Conservation (phyloP, 192 early-diverging fungal species). For the Dimargaris verticillata region DNA sequence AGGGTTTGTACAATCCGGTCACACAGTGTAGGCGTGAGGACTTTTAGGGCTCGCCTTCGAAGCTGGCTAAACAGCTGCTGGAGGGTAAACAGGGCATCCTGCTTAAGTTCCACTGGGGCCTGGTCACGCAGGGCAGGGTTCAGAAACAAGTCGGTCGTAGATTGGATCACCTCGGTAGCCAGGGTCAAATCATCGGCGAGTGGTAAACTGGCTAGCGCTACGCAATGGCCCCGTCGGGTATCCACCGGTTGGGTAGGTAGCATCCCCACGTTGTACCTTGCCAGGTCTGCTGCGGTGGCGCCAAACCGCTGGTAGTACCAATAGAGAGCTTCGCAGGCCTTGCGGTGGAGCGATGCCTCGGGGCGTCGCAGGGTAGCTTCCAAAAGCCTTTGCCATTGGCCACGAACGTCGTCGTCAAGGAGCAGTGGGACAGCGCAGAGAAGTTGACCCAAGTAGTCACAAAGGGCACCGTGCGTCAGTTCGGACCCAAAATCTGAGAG, state of each 20-base stretch:
- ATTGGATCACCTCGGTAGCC: conserved; percentile 16
- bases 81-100: not conserved
- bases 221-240: conserved; percentile 1
- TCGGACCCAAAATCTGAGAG: conserved; percentile 40
- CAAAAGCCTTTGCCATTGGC: conserved; percentile 20
- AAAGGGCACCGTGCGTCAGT: conserved; percentile 29
- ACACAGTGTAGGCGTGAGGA: not conserved
- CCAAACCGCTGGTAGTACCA: conserved; percentile 15
- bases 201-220: conserved; percentile 5
- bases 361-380: conserved; percentile 16
- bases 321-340: conserved; percentile 20
- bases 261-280: not conserved
- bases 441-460: conserved; percentile 28
- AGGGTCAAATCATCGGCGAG: not conserved
- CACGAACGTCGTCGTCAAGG: not conserved
- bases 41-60: conserved; percentile 9
- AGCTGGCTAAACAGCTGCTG: not conserved
- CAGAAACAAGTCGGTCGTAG: conserved; percentile 12
- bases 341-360: conserved; percentile 14
- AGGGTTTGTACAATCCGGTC: conserved; percentile 29
- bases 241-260: not conserved
- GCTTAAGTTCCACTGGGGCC: not conserved
- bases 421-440: conserved; percentile 23
- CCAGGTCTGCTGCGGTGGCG: not conserved
- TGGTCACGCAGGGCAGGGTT: not conserved